Base-by-base conservation (phyloP, 192 early-diverging fungal genomes). In the Backusella morwellensis region DNA sequence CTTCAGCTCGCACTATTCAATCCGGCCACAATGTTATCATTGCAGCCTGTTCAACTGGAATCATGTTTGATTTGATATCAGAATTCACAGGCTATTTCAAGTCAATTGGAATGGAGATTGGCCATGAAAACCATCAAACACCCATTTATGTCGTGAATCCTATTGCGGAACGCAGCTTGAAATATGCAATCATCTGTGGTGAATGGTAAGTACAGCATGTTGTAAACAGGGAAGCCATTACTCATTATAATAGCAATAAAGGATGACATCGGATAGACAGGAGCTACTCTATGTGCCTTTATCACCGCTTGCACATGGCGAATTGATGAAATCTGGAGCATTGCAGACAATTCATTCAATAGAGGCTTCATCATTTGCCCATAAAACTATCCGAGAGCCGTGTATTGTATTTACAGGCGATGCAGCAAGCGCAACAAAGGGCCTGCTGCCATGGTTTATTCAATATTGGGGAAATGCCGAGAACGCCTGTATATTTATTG, bases 101-200 rank as follows among this genome's bases (percentile, higher is more conserved):
- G n/a, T 79, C 86, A 6, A 79, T 88, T 71, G 92, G 90, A 8
- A 83, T 93, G 35, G 77, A 86, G 12, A 70, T 80, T 73, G 82
- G 82, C 0, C 26, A 21, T n/a, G 78, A 80, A 42, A 23, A 41
- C 34, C 75, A 77, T 19, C 81, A 90, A 42, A 84, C 91, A 8
- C 91, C 91, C 23, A 87, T 95, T 26, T 88, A 92, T 66, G 85
- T 94, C 70, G 84, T 93, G 4, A 93, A 91, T 5, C 92, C 94
- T 0, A 86, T 95, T 8, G 94, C 93, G 2, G 89, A 95, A 63
- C 88, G 86, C 38, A 90, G 93, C 1, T 81, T 97, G 11, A 89
- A 94, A 76, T 91, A 92, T 81, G 92, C 93, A 23, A 94, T 92
- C 78, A 95, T 97, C 72, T 87, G 90, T 78, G 93, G 93, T 21